Base-by-base conservation (phyloP, 1,284 basidiomycete species). In the Hemileia vastatrix region DNA sequence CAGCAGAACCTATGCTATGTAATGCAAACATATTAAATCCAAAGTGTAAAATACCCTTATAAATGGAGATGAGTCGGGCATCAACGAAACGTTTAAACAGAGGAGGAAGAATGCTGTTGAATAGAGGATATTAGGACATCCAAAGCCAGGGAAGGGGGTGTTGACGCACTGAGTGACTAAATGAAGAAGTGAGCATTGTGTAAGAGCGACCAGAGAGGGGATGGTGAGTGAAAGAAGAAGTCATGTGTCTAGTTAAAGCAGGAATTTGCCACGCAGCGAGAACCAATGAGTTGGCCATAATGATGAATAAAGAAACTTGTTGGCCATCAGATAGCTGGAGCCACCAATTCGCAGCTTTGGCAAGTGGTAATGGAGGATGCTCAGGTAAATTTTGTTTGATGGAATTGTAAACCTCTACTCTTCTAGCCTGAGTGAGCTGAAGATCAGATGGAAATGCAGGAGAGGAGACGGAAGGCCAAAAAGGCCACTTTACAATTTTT, bases 11-110 rank as follows among this genome's bases (percentile, higher is more conserved):
- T 21, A 61, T 61, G 47, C 59, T 61, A 48, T 61, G 54, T 31
- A 61, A 33, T n/a, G 59, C 59, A 15, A 61, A n/a, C 59, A 61
- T 61, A n/a, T 61, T 61, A 19, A 61, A 61, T 8, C 51, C 59
- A 49, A 61, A 54, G 44, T 61, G 59, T 8, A 61, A 47, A 27
- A 52, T 45, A 61, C 49, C 45, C 59, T 61, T 18, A 23, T 27
- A 13, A 15, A 19, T n/a, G 19, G 6, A n/a, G 18, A 53, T 32
- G 2, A 53, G 18, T 5, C 5, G 11, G 8, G 4, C 19, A 31
- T 53, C 21, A 53, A 59, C 32, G 8, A 11, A 13, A 60, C 19
- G 4, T 54, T 5, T 21, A 45, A 54, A 36, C 11, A 15, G 4
- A 15, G 9, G 15, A 21, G 9, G 23, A 6, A 33, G 44, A 32